These are phyloP conservation scores for Metschnikowia similis DNA, from an alignment of 805 yeast genomes.

Conservation along the genomic window DNA sequence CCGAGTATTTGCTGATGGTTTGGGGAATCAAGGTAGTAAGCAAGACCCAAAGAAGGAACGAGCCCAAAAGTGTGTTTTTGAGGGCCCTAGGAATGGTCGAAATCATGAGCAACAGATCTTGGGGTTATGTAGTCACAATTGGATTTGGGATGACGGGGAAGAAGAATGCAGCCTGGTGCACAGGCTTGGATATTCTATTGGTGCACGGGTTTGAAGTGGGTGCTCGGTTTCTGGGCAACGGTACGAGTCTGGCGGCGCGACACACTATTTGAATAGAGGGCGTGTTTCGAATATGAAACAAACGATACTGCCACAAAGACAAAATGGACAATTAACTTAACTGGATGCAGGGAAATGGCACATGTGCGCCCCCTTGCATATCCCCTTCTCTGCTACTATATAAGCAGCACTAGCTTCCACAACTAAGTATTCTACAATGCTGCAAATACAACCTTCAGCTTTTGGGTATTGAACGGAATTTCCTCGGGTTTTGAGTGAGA, in stretches of 20 bases:
- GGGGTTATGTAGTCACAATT: background rate
- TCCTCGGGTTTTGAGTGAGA: too few relatives aligned
- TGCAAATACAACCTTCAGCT: background rate
- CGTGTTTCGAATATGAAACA: constrained; percentile 1
- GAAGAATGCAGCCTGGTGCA: background rate
- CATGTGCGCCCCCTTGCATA: background rate
- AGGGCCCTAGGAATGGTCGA: constrained; percentile 9
- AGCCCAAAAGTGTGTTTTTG: constrained; percentile 15
- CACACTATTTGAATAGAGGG: background rate
- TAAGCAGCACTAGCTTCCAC: too few relatives aligned
- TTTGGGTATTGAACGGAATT: too few relatives aligned
- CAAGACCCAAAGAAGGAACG: constrained; percentile 35
- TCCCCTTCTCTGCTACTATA: background rate
- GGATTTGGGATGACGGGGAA: background rate
- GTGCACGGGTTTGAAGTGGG: background rate
- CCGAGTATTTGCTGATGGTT: constrained; percentile 24
- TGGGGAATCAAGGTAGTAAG: constrained; percentile 41
- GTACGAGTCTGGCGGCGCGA: background rate
- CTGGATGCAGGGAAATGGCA: background rate
- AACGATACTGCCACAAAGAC: background rate
- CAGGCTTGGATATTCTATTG: background rate
- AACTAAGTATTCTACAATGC: background rate
- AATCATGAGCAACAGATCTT: constrained; percentile 5
- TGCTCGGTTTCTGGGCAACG: background rate
- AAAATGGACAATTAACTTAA: background rate